Evolutionary conservation across 2,329 filamentous ascomycete genomes (phyloP).

Genomic region (Claviceps fusiformis): DNA sequence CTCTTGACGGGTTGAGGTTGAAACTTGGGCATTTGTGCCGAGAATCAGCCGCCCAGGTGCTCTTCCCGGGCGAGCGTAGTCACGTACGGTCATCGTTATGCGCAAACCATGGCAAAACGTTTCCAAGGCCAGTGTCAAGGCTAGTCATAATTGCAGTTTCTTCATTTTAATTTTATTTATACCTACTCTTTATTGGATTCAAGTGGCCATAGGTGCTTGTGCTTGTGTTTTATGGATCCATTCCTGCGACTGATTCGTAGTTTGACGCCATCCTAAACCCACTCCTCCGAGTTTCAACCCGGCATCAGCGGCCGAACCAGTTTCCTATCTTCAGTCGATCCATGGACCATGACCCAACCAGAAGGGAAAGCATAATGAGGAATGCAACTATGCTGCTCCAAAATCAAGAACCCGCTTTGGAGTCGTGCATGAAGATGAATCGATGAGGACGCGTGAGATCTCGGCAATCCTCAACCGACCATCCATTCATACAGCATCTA

Average conservation of each 20-base stretch:
- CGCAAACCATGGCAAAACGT: too few relatives aligned
- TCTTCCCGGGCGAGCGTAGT: too few relatives aligned
- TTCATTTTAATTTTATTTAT: background rate
- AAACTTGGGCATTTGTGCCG: too few relatives aligned
- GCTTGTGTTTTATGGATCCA: background rate
- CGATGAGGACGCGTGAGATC: conserved; percentile 1
- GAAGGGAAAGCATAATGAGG: background rate
- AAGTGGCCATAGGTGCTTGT: background rate
- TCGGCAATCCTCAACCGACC: conserved; percentile 11
- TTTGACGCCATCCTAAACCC: background rate
- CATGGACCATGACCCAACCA: background rate
- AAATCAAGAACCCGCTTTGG: background rate
- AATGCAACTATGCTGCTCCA: background rate
- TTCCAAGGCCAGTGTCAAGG: too few relatives aligned
- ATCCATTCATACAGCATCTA: conserved; percentile 1
- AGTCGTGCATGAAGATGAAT: background rate
- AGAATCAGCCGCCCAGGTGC: too few relatives aligned
- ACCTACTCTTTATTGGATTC: background rate
- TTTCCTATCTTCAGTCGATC: background rate
- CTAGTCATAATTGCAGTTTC: background rate
- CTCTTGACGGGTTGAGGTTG: too few relatives aligned
- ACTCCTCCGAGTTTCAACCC: background rate
- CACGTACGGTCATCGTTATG: too few relatives aligned
- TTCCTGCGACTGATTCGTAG: background rate
- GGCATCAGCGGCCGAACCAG: background rate